Evolutionary conservation across 306 rosid species (phyloP).

Genomic region (Senna tora): DNA sequence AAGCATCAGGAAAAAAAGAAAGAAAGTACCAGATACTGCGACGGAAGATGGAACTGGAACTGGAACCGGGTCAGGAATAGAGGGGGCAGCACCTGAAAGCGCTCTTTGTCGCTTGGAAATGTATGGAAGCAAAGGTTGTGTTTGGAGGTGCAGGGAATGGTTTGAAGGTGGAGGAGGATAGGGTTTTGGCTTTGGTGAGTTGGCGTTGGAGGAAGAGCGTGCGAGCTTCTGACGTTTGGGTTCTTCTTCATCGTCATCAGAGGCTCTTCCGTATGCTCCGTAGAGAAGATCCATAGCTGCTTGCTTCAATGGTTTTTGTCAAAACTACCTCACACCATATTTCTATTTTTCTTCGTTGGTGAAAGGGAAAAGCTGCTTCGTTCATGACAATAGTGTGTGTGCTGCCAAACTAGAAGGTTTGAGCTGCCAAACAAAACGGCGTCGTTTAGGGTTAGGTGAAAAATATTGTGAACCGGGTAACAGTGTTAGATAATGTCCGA

Average conservation of each 20-base stretch:
- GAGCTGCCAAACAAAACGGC: no score
- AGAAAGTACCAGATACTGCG: constrained; percentile 50
- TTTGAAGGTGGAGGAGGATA: constrained; percentile 19
- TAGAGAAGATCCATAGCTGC: constrained; percentile 65
- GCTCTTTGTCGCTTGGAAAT: constrained; percentile 86
- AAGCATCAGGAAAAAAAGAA: background rate
- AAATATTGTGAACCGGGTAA: no score
- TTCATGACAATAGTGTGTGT: no score
- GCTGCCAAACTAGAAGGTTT: no score
- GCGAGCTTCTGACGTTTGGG: constrained; percentile 38
- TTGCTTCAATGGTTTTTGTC: no score
- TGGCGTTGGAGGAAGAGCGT: constrained; percentile 1
- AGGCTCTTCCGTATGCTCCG: constrained; percentile 53
- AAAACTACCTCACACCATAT: no score
- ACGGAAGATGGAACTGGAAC: constrained; percentile 33
- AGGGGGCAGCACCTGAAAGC: constrained; percentile 35
- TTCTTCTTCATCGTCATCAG: constrained; percentile 52
- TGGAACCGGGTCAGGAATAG: constrained; percentile 39
- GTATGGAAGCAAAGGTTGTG: constrained; percentile 56
- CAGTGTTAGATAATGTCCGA: no score
- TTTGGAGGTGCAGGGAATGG: constrained; percentile 7
- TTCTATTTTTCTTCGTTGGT: no score
- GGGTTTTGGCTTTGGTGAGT: constrained; percentile 48
- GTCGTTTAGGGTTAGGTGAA: no score
- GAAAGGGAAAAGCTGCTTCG: no score